Conservation (phyloP, 1,139 yeast species). For the Candida neerlandica region DNA sequence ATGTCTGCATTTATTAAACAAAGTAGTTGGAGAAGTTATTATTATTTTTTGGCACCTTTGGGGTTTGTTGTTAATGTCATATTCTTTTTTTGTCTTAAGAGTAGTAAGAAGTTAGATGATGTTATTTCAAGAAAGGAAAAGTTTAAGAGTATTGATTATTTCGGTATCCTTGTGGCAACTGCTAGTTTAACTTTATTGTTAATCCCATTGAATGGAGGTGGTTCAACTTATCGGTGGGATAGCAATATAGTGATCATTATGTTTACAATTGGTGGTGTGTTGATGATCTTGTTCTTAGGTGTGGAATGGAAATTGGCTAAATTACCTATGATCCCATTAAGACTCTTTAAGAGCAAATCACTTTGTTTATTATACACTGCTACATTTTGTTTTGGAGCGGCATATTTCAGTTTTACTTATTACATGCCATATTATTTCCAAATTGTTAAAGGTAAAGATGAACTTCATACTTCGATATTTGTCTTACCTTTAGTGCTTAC, state of each 20-base stretch:
- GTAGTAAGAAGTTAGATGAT: slow-evolving; percentile 21
- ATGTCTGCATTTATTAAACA: slow-evolving; percentile 51
- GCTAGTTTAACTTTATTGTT: slow-evolving; percentile 47
- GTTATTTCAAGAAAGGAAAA: slow-evolving; percentile 33
- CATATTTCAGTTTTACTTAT: slow-evolving; percentile 47
- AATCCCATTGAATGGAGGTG: slow-evolving; percentile 59
- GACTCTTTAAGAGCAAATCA: slow-evolving; percentile 42
- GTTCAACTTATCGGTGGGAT: slow-evolving; percentile 54
- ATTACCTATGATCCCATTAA: slow-evolving; percentile 60
- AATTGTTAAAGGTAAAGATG: slow-evolving; percentile 44
- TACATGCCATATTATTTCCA: slow-evolving; percentile 55
- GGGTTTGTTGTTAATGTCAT: slow-evolving; percentile 30
- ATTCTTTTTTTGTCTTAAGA: slow-evolving; percentile 29
- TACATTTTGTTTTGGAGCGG: slow-evolving; percentile 52
- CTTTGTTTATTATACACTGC: slow-evolving; percentile 44
- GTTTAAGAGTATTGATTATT: slow-evolving; percentile 48
- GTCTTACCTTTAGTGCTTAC: slow-evolving; percentile 45
- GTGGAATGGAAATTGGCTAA: slow-evolving; percentile 53
- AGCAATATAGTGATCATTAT: slow-evolving; percentile 50
- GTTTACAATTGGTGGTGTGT: slow-evolving; percentile 48
- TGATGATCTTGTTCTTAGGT: slow-evolving; percentile 41
- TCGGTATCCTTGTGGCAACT: slow-evolving; percentile 49
- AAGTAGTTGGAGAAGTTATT: slow-evolving; percentile 55
- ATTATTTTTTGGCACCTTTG: slow-evolving; percentile 50
- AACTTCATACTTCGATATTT: slow-evolving; percentile 41